Evolutionary conservation across 257 asterid species (phyloP).

Genomic region (Forsythia suspensa): DNA sequence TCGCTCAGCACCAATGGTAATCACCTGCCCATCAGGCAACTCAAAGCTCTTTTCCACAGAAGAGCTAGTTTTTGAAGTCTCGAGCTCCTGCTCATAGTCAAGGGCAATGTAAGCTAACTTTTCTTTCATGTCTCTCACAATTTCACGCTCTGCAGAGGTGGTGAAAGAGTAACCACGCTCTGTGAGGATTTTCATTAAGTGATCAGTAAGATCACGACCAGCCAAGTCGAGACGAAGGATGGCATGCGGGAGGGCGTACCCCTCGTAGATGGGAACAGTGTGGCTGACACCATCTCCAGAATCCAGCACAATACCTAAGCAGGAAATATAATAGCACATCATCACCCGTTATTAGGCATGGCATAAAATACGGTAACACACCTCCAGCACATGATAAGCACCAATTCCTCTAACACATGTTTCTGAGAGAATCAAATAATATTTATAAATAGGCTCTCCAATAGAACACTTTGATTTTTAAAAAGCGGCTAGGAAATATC

Average conservation of each 20-base stretch:
- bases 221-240: constrained; percentile 59
- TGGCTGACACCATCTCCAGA: constrained; percentile 63
- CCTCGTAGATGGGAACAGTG: constrained; percentile 58
- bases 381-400: background rate
- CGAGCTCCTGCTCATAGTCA: constrained; percentile 58
- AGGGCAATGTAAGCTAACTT: constrained; percentile 52
- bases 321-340: constrained; percentile 12
- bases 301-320: constrained; percentile 52
- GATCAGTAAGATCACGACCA: constrained; percentile 55
- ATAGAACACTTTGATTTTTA: background rate
- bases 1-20: constrained; percentile 48
- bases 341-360: background rate
- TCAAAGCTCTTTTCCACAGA: constrained; percentile 51
- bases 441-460: background rate
- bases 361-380: background rate
- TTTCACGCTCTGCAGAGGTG: constrained; percentile 58
- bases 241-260: constrained; percentile 57
- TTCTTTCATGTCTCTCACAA: constrained; percentile 54
- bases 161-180: constrained; percentile 63
- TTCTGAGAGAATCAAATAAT: background rate
- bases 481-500: background rate
- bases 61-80: constrained; percentile 46
- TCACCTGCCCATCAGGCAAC: constrained; percentile 55
- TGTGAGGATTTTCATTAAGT: constrained; percentile 50
- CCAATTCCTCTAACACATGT: background rate